These are phyloP conservation scores for Aspergillus puulaauensis DNA, from an alignment of 2,329 filamentous ascomycete genomes.

Conservation along the genomic window DNA sequence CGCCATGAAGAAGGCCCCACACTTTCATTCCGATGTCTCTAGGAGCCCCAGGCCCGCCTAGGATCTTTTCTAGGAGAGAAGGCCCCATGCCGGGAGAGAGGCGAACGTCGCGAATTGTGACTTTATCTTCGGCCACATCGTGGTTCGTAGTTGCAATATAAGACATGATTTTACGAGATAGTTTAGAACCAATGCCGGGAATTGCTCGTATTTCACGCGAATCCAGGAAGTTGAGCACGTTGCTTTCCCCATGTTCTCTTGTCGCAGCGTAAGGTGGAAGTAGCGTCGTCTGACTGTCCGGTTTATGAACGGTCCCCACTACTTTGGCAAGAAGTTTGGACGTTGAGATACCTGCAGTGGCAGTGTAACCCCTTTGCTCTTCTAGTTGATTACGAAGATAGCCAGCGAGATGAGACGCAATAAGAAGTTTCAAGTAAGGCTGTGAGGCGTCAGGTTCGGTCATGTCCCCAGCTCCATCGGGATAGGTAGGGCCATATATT, in stretches of 20 bases:
- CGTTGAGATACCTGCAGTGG: constrained; percentile 82
- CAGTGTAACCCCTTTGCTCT: constrained; percentile 76
- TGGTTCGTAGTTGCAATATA: constrained; percentile 4
- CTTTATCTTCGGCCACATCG: constrained; percentile 46
- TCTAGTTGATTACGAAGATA: constrained; percentile 73
- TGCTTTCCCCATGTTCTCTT: constrained; percentile 37
- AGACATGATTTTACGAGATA: constrained; percentile 61
- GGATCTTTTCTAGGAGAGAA: constrained; percentile 64
- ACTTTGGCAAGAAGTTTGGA: constrained; percentile 86
- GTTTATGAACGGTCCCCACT: constrained; percentile 80
- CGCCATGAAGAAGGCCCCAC: constrained; percentile 78
- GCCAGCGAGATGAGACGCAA: constrained; percentile 79
- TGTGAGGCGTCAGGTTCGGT: constrained; percentile 14
- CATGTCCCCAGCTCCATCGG: constrained; percentile 24
- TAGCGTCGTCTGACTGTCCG: constrained; percentile 80
- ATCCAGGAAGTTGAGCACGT: constrained; percentile 71
- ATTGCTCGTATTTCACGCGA: constrained; percentile 73
- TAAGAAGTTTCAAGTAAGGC: constrained; percentile 61
- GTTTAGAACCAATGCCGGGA: constrained; percentile 81
- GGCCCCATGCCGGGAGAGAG: constrained; percentile 63
- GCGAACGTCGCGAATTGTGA: constrained; percentile 68
- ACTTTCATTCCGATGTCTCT: constrained; percentile 69
- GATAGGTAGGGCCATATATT: constrained; percentile 65
- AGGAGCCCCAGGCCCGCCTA: constrained; percentile 68
- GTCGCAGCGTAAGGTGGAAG: constrained; percentile 59